Conservation (phyloP, 2,329 filamentous ascomycete genomes). For the Sclerotinia borealis region DNA sequence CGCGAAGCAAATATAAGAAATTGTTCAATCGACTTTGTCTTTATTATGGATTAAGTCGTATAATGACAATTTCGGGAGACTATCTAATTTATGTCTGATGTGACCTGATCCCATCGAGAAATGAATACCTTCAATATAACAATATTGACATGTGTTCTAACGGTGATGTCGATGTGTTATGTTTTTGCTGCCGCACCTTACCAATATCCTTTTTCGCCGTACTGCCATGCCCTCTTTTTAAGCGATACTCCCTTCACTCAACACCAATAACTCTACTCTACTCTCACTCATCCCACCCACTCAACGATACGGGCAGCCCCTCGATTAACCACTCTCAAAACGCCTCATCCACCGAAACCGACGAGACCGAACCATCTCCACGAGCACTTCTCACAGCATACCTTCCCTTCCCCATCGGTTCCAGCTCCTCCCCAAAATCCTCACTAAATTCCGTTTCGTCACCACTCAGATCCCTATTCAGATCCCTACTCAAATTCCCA, state of each 20-base stretch:
- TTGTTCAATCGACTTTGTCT: neutral
- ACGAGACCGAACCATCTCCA: neutral
- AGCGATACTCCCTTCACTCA: neutral
- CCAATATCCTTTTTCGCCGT: neutral
- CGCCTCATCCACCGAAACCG: neutral
- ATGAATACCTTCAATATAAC: neutral
- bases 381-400: neutral
- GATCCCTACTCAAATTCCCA: neutral
- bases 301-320: neutral
- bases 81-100: neutral
- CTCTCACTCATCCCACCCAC: neutral
- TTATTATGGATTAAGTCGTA: neutral
- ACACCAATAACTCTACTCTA: neutral
- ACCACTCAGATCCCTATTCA: neutral
- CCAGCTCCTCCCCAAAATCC: conserved; percentile 7
- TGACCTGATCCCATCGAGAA: neutral
- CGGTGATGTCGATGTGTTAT: neutral
- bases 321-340: neutral
- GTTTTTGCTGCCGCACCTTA: neutral
- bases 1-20: too few species aligned
- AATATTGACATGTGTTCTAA: neutral
- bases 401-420: conserved; percentile 1
- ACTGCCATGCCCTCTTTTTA: neutral
- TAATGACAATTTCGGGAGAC: neutral
- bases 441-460: conserved; percentile 11